Evolutionary conservation across 768 basidiomycete genomes (phyloP).

Genomic region (Dentipellis sp.): DNA sequence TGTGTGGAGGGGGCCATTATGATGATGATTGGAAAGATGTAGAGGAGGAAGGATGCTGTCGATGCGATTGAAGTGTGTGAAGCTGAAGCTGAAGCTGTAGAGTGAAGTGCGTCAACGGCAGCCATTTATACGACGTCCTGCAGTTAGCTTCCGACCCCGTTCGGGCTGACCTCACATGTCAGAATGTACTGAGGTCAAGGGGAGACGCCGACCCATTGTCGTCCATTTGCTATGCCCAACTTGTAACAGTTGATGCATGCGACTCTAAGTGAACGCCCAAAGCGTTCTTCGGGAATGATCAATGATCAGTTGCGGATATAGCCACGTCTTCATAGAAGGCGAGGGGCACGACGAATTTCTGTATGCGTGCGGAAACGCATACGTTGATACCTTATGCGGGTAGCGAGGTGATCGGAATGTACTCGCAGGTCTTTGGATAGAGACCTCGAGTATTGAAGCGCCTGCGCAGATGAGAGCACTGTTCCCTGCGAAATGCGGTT

Average conservation of each 20-base stretch:
- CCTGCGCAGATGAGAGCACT: too few relatives aligned
- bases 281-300: too few relatives aligned
- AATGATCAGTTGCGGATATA: too few relatives aligned
- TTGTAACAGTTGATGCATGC: neutral
- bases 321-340: too few relatives aligned
- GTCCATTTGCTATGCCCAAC: neutral
- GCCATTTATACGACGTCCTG: neutral
- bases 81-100: neutral
- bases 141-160: neutral
- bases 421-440: too few relatives aligned
- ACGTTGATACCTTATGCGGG: too few relatives aligned
- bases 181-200: neutral
- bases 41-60: neutral
- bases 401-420: too few relatives aligned
- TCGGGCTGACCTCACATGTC: neutral
- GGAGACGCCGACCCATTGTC: neutral
- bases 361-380: too few relatives aligned
- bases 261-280: neutral
- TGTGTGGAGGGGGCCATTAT: neutral
- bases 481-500: too few relatives aligned
- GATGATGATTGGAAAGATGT: neutral
- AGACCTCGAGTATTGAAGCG: too few relatives aligned
- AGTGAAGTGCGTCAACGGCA: neutral
- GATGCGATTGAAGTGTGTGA: neutral
- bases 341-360: too few relatives aligned